Conservation (phyloP, 257 asterid genomes). For the Solanum chilense region DNA sequence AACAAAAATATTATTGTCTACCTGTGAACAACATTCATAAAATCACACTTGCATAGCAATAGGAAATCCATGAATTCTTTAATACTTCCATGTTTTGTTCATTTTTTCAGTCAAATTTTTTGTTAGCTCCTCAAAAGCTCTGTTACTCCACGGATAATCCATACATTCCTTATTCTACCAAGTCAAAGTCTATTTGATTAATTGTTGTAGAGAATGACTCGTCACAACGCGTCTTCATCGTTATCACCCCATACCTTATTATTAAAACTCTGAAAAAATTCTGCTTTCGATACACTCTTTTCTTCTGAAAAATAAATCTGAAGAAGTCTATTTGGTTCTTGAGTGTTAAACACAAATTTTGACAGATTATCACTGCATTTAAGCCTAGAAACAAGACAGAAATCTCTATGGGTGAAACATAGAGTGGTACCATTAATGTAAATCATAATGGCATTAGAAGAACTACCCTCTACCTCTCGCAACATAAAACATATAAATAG, state of each 20-base stretch:
- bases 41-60: background rate
- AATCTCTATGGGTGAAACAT: background rate
- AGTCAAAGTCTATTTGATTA: background rate
- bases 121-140: background rate
- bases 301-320: no score
- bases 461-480: background rate
- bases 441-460: background rate
- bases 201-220: background rate
- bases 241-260: background rate
- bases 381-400: background rate
- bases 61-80: no score
- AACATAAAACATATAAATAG: background rate
- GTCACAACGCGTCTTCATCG: background rate
- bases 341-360: background rate
- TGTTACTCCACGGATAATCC: background rate
- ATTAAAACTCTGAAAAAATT: no score
- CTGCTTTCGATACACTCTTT: background rate
- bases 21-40: background rate
- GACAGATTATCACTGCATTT: no score
- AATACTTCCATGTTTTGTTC: background rate
- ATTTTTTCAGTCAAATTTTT: no score
- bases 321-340: background rate
- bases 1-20: background rate
- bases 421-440: background rate
- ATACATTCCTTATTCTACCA: background rate